Base-by-base conservation (phyloP, 2,329 filamentous ascomycete genomes). In the Fusarium guadeloupense region DNA sequence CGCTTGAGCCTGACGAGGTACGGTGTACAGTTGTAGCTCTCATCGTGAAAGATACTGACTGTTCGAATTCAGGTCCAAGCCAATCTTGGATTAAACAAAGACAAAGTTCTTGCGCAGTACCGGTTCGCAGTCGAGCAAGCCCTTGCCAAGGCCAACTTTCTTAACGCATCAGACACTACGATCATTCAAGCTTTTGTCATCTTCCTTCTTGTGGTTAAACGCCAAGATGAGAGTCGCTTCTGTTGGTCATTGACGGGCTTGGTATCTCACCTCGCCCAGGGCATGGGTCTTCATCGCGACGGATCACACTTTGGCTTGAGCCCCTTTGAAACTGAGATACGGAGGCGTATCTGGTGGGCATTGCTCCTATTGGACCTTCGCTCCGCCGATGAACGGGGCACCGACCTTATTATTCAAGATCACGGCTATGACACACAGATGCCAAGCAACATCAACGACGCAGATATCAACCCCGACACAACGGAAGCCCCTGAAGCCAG, bases 261-360 rank as follows among this genome's bases (percentile, higher is more conserved):
- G 8, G 78, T 81, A 4, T 77, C 85, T n/a, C 80, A 86, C 6
- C 83, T 89, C 33, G 85, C 80, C 4, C 84, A 86, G 63, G 81
- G 83, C 3, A 80, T 88, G 63, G 86, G 86, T 2, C 75, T 89
- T 3, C 86, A 89, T 64, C 80, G 83, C 6, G 85, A 88, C 46
- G 79, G 80, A 10, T 74, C 75, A 5, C 72, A 78, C 39, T 78
- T 87, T 31, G 78, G 78, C 1, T 74, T 89, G 5, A 77, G 80
- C 0, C 81, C 84, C 0, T 87, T 85, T 53, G 85, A 89, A 50
- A 80, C 80, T 1, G 85, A 89, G 68, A 82, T 88, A 72, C 78
- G 86, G 31, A 78, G 86, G 19, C 78, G 87, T 3, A 69, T 88
- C 0, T 89, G 86, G 83, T 88, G 84, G 80, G 77, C 81, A n/a